Evolutionary conservation across 495 filamentous ascomycete species (phyloP).

Genomic region (Penicillium antarcticum): DNA sequence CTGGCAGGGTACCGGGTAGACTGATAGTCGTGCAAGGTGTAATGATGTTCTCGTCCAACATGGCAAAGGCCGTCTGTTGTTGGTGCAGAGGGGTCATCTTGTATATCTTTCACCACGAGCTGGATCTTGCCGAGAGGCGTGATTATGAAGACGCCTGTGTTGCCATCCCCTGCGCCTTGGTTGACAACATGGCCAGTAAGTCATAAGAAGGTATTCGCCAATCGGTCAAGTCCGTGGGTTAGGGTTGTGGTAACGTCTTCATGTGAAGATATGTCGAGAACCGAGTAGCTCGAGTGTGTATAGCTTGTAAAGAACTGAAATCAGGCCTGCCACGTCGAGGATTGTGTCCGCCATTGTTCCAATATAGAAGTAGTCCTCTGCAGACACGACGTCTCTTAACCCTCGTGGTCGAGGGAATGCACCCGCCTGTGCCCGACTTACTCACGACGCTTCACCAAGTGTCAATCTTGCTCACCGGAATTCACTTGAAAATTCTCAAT

Average conservation of each 20-base stretch:
- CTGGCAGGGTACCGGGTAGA: conserved; percentile 6
- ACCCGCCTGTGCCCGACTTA: not conserved
- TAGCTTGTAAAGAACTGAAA: conserved; percentile 13
- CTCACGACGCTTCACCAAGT: not conserved
- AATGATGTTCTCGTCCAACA: conserved; percentile 50
- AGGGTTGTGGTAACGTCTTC: conserved; percentile 28
- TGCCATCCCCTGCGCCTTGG: conserved; percentile 28
- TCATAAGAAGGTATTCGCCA: conserved; percentile 49
- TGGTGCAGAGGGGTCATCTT: conserved; percentile 30
- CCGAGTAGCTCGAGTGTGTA: conserved; percentile 42
- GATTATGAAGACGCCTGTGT: conserved; percentile 43
- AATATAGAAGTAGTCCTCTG: not conserved
- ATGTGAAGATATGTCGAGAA: conserved; percentile 22
- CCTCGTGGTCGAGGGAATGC: not conserved
- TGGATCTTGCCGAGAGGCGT: conserved; percentile 28
- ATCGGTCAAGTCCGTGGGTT: conserved; percentile 31
- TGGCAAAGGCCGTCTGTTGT: conserved; percentile 40
- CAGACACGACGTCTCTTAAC: not conserved
- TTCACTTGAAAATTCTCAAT: not conserved
- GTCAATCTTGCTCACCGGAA: not conserved
- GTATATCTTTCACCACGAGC: conserved; percentile 43
- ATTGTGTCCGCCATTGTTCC: not conserved
- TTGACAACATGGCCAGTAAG: conserved; percentile 51
- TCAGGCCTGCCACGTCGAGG: conserved; percentile 17
- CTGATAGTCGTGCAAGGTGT: conserved; percentile 46